These are phyloP conservation scores for Cercospora sp. DNA, from an alignment of 2,329 filamentous ascomycete genomes.

Conservation along the genomic window DNA sequence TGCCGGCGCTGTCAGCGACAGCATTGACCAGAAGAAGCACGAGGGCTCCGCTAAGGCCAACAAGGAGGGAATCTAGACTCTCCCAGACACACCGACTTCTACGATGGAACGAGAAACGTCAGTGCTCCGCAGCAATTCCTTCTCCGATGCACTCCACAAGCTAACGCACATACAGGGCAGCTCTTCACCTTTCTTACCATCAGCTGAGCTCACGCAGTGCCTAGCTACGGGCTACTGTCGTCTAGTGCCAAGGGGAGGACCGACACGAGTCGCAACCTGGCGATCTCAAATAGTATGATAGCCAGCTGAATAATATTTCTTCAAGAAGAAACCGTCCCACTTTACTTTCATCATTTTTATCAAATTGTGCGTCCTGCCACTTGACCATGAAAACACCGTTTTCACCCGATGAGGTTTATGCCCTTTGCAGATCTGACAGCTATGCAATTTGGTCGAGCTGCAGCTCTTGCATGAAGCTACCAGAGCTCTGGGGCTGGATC, in stretches of 20 bases:
- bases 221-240: not conserved
- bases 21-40: constrained; percentile 56
- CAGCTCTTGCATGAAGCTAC: not conserved
- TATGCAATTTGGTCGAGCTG: not conserved
- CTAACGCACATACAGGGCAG: not conserved
- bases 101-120: constrained; percentile 13
- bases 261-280: not conserved
- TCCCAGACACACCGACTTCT: not conserved
- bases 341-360: not conserved
- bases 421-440: not conserved
- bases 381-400: not conserved
- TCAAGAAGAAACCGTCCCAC: not conserved
- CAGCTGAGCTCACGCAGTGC: not conserved
- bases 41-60: constrained; percentile 52
- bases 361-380: no score
- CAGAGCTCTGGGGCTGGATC: not conserved
- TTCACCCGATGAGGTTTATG: not conserved
- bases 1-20: constrained; percentile 54
- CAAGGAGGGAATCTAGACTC: constrained; percentile 45
- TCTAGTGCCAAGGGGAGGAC: not conserved
- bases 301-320: not conserved
- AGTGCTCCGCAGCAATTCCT: not conserved
- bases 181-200: not conserved
- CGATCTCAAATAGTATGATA: not conserved
- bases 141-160: not conserved